Evolutionary conservation across 495 filamentous ascomycete genomes (phyloP).

Genomic region (Penicillium salamii): DNA sequence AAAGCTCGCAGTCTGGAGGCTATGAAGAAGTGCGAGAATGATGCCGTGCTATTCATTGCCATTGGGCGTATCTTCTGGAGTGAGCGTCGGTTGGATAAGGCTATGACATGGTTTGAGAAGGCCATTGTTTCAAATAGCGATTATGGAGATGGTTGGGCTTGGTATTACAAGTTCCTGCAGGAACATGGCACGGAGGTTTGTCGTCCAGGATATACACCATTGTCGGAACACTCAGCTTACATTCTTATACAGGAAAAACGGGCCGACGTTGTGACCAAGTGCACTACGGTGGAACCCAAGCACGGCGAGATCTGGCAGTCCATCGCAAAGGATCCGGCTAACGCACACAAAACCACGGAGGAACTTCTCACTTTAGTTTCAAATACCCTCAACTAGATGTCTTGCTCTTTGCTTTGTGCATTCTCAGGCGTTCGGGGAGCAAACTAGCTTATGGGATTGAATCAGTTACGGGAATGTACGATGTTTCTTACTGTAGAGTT

Average conservation of each 20-base stretch:
- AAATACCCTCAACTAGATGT: conserved; percentile 22
- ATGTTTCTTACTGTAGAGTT: no score
- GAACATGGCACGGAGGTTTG: conserved; percentile 80
- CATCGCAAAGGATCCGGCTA: conserved; percentile 80
- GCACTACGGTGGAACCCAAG: conserved; percentile 72
- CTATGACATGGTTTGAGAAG: conserved; percentile 94
- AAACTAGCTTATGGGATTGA: conserved; percentile 4
- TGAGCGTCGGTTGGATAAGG: conserved; percentile 82
- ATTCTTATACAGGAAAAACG: conserved; percentile 65
- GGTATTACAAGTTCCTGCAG: conserved; percentile 90
- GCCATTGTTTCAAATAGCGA: conserved; percentile 83
- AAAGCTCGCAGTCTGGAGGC: conserved; percentile 88
- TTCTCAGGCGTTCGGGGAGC: conserved; percentile 11
- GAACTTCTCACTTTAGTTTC: conserved; percentile 81
- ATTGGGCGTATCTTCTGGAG: conserved; percentile 75
- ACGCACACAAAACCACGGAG: conserved; percentile 67
- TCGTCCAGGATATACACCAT: conserved; percentile 1
- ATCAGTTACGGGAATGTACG: no score
- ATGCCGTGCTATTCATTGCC: conserved; percentile 77
- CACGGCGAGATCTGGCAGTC: conserved; percentile 92
- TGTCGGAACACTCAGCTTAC: conserved; percentile 7
- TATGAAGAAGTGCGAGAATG: conserved; percentile 94
- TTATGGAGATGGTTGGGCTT: conserved; percentile 91
- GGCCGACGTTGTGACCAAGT: conserved; percentile 72
- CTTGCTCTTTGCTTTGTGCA: neutral